Conservation (phyloP, 306 rosid genomes). For the Pyrus communis region DNA sequence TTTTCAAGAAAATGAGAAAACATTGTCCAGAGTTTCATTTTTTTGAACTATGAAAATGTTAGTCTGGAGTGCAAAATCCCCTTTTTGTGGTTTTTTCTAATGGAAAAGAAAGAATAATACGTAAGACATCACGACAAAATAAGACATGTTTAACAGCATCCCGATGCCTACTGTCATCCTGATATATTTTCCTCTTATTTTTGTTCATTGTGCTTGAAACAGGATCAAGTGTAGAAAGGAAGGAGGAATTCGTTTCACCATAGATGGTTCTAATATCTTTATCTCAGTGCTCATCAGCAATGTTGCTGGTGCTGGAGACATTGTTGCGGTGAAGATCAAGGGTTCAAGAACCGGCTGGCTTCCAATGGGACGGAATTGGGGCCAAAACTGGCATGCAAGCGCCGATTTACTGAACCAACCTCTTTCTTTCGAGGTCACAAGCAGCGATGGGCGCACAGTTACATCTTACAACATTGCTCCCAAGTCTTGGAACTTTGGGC, state of each 20-base stretch:
- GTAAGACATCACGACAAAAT: not conserved
- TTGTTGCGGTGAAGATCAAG: conserved; percentile 64
- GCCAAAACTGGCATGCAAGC: conserved; percentile 91
- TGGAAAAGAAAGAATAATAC: not conserved
- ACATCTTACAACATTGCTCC: conserved; percentile 79
- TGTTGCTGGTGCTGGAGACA: conserved; percentile 86
- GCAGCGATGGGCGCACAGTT: conserved; percentile 58
- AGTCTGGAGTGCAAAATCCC: not conserved
- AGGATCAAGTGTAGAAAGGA: conserved; percentile 90
- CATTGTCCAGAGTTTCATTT: not conserved
- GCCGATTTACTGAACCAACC: conserved; percentile 79
- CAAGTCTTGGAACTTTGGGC: conserved; percentile 80
- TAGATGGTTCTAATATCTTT: conserved; percentile 70
- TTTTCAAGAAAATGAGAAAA: too few relatives aligned
- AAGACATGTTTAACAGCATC: not conserved
- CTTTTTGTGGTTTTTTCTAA: not conserved
- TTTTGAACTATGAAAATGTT: not conserved
- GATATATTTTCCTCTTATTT: not conserved
- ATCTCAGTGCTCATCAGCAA: conserved; percentile 75
- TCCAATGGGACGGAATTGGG: conserved; percentile 96
- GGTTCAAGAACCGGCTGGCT: conserved; percentile 98
- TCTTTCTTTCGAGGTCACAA: conserved; percentile 74
- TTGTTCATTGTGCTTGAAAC: conserved; percentile 10
- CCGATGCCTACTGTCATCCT: not conserved
- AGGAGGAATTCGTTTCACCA: conserved; percentile 69